These are phyloP conservation scores for Zanthoxylum bungeanum DNA, from an alignment of 345 rosid species.

Conservation along the genomic window DNA sequence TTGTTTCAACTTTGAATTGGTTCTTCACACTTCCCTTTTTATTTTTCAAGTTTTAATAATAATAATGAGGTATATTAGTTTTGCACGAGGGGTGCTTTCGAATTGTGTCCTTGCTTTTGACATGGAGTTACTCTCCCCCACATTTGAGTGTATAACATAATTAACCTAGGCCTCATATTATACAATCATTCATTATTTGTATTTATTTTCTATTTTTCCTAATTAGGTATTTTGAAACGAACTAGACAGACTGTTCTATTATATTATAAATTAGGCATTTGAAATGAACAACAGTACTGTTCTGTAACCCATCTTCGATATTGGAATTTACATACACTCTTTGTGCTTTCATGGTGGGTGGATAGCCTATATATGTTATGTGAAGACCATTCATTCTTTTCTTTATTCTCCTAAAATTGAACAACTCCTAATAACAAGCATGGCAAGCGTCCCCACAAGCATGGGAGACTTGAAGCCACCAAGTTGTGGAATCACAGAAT, in stretches of 20 bases:
- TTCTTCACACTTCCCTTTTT: no score
- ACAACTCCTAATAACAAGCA: background rate
- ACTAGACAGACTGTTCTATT: no score
- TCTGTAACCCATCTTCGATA: no score
- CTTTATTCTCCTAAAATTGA: background rate
- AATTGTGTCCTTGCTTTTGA: background rate
- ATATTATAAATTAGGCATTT: no score
- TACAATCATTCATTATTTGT: no score
- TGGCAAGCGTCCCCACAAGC: background rate
- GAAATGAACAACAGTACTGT: no score
- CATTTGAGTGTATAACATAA: background rate
- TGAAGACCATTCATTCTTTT: background rate
- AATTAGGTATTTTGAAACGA: no score
- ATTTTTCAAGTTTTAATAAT: no score
- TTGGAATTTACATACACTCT: background rate
- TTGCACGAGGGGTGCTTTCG: conserved; percentile 1
- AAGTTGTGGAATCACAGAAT: conserved; percentile 16
- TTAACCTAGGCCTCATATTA: background rate
- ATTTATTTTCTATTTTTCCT: no score
- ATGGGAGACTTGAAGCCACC: background rate
- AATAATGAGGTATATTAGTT: no score
- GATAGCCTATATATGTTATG: background rate
- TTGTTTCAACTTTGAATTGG: no score
- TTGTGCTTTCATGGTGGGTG: background rate
- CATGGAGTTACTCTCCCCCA: no score